These are phyloP conservation scores for Draba incana DNA, from an alignment of 345 rosid species.

Conservation along the genomic window DNA sequence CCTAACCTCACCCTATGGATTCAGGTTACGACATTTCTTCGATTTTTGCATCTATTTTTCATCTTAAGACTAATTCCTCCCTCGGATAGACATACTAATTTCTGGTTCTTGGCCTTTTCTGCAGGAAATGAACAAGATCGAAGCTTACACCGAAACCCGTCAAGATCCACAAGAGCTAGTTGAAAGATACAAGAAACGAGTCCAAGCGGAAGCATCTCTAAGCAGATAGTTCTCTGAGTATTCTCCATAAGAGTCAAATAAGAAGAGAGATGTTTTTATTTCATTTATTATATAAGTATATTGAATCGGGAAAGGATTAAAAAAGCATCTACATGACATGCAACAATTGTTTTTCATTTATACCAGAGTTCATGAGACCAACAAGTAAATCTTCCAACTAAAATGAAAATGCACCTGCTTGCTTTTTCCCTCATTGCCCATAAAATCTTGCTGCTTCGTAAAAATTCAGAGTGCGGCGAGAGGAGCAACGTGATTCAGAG, in stretches of 20 bases:
- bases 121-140: conserved; percentile 72
- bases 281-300: not conserved
- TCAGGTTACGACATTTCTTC: conserved; percentile 50
- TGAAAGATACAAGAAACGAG: conserved; percentile 55
- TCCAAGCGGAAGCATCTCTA: conserved; percentile 30
- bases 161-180: conserved; percentile 63
- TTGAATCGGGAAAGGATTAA: conserved; percentile 6
- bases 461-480: conserved; percentile 2
- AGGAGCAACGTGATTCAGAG: conserved; percentile 33
- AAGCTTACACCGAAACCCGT: conserved; percentile 72
- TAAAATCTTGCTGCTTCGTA: conserved; percentile 23
- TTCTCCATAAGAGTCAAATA: not conserved
- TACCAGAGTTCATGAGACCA: conserved; percentile 21
- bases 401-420: conserved; percentile 19
- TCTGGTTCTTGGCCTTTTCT: conserved; percentile 21
- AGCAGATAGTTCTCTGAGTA: conserved; percentile 1
- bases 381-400: conserved; percentile 15
- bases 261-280: not conserved
- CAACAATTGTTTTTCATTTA: conserved; percentile 21
- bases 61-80: not conserved
- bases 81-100: not conserved
- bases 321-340: conserved; percentile 24
- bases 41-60: not conserved
- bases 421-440: conserved; percentile 18
- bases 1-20: conserved; percentile 76